Conservation (phyloP, 257 asterid species). For the Primulina tabacum region DNA sequence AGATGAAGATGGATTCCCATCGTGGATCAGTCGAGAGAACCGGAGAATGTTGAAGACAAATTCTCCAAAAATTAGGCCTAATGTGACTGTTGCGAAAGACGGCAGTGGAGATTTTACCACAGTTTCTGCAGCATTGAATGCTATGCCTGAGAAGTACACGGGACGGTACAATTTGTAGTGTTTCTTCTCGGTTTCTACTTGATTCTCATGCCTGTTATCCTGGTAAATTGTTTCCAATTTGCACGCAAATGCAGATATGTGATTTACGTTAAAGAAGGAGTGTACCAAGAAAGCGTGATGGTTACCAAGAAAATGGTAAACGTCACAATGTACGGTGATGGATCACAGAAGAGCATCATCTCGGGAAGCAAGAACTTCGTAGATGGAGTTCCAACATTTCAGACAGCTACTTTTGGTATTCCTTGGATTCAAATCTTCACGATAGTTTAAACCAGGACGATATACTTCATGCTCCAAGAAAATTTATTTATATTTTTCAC, state of each 20-base stretch:
- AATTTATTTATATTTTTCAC: neutral
- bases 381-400: constrained; percentile 42
- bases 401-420: constrained; percentile 49
- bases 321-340: constrained; percentile 43
- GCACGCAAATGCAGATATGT: constrained; percentile 34
- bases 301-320: constrained; percentile 42
- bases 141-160: constrained; percentile 51
- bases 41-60: constrained; percentile 52
- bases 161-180: constrained; percentile 49
- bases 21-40: constrained; percentile 51
- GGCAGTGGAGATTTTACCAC: constrained; percentile 62
- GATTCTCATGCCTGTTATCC: neutral
- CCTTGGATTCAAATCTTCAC: neutral
- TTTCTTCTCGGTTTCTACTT: neutral
- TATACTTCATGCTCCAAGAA: neutral
- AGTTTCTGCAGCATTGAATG: constrained; percentile 55
- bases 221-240: too few species aligned
- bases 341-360: constrained; percentile 46
- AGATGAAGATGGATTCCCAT: constrained; percentile 31
- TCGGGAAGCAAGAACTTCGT: constrained; percentile 39
- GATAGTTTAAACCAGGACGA: neutral
- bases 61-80: constrained; percentile 34
- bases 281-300: constrained; percentile 39
- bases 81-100: constrained; percentile 75
- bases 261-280: constrained; percentile 44